phyloP scores from a whole-genome alignment of 169 alveolate species.

The Pseudocohnilembus persalinus region DNA sequence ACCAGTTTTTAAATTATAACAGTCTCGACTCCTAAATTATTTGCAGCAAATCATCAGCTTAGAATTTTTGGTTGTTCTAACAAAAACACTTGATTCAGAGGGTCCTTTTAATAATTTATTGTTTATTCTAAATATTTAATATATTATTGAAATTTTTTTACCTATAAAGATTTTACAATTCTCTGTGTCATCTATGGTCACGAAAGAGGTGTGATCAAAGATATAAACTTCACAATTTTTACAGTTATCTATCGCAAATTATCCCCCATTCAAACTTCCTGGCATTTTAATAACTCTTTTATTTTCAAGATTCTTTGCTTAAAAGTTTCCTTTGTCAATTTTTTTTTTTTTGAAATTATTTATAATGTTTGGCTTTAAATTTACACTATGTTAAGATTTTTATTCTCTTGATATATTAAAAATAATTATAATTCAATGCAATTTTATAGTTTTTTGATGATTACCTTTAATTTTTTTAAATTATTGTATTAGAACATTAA shows the following conservation, averaged over 20 bases:
- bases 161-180: slow-evolving; percentile 42
- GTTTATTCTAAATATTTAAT: neutral
- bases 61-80: slow-evolving; percentile 46
- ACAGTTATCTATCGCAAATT: slow-evolving; percentile 39
- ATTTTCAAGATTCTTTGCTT: slow-evolving; percentile 8
- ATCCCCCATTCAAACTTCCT: slow-evolving; percentile 45
- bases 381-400: no score
- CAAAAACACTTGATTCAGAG: slow-evolving; percentile 46
- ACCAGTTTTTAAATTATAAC: slow-evolving; percentile 44
- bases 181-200: slow-evolving; percentile 51
- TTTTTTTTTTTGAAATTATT: slow-evolving; percentile 6
- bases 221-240: slow-evolving; percentile 51
- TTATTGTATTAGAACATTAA: no score
- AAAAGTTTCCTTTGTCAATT: neutral
- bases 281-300: slow-evolving; percentile 40
- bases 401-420: no score
- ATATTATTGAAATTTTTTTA: no score
- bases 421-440: no score
- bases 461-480: no score
- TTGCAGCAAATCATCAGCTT: slow-evolving; percentile 33
- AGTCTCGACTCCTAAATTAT: slow-evolving; percentile 45
- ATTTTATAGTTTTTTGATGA: no score
- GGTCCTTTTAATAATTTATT: slow-evolving; percentile 23
- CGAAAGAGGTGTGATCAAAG: slow-evolving; percentile 42
- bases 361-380: slow-evolving; percentile 2